Base-by-base conservation (phyloP, 371 early-diverging fungal species). In the Saksenaea oblongispora region DNA sequence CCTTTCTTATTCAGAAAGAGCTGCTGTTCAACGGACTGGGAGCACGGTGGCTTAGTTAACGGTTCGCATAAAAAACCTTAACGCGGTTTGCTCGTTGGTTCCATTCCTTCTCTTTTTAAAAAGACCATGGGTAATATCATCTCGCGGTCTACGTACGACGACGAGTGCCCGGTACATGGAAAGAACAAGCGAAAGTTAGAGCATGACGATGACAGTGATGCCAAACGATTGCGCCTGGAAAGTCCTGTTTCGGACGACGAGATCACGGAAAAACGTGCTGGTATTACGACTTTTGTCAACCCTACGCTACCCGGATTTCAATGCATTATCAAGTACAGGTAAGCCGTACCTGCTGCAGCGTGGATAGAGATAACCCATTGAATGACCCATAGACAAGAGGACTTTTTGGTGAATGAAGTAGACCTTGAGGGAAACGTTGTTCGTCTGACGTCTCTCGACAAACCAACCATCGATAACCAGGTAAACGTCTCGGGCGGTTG, bases 391-490 rank as follows among this genome's bases (percentile, higher is more conserved):
- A 62, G 53, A 26, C 34, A 34, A 47, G 75, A 85, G 1, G 98
- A 98, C 74, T 98, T 98, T 73, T 71, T 95, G 34, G 98, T 98
- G n/a, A 89, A 93, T 78, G 98, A 98, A 80, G 91, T 98, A 13
- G 92, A 91, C 70, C 65, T 72, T 56, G 72, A 81, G n/a, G 92
- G 91, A n/a, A 71, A 87, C 8, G 84, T 93, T 9, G 87, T 95
- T 4, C 85, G 82, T 47, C 72, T 93, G 54, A 80, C 84, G 0
- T 74, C 78, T 15, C 64, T 80, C 9, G 84, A 77, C 54, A 27
- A 59, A 13, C 7, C 56, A 27, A 34, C 13, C 14, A 5, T 39
- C 63, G 64, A 42, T 41, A 42, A 62, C 34, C 18, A n/a, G 34
- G 37, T 53, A 35, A 9, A 18, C 17, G 4, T 31, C 31, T 31